phyloP scores from a whole-genome alignment of 2,329 filamentous ascomycete genomes.

The Massarina eburnea region DNA sequence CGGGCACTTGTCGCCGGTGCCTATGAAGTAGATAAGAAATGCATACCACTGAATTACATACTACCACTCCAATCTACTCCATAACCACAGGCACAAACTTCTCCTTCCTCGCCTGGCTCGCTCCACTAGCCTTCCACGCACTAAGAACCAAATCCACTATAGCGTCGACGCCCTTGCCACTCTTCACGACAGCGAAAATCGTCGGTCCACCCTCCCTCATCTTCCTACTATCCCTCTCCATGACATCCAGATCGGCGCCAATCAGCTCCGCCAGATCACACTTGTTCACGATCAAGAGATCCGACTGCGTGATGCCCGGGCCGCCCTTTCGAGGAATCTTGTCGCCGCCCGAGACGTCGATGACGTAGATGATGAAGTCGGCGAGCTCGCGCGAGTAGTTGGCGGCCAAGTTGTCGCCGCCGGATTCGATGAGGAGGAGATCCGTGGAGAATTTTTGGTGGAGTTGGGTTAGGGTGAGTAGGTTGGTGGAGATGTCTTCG shows the following conservation, averaged over 20 bases:
- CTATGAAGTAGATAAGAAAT: constrained; percentile 31
- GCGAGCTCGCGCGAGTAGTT: constrained; percentile 96
- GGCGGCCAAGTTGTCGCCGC: constrained; percentile 93
- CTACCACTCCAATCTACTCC: constrained; percentile 17
- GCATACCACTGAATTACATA: constrained; percentile 43
- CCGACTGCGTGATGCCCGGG: constrained; percentile 94
- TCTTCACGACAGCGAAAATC: constrained; percentile 97
- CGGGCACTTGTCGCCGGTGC: constrained; percentile 65
- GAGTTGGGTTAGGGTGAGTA: constrained; percentile 86
- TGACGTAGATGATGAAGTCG: constrained; percentile 98
- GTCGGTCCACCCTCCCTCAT: constrained; percentile 95
- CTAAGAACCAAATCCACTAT: constrained; percentile 87
- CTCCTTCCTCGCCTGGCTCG: constrained; percentile 47
- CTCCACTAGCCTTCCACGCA: constrained; percentile 90
- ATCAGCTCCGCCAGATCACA: constrained; percentile 89
- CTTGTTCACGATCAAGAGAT: constrained; percentile 94
- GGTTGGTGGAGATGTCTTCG: constrained; percentile 93
- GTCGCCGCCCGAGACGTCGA: constrained; percentile 93
- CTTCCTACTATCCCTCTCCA: constrained; percentile 92
- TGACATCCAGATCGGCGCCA: constrained; percentile 85
- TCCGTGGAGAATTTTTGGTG: constrained; percentile 80
- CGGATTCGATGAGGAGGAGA: constrained; percentile 89
- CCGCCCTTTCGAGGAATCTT: constrained; percentile 96
- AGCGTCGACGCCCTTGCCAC: constrained; percentile 78
- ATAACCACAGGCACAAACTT: constrained; percentile 38